phyloP scores from a whole-genome alignment of 2,329 filamentous ascomycete genomes.

The Chrysoporthe cubensis region DNA sequence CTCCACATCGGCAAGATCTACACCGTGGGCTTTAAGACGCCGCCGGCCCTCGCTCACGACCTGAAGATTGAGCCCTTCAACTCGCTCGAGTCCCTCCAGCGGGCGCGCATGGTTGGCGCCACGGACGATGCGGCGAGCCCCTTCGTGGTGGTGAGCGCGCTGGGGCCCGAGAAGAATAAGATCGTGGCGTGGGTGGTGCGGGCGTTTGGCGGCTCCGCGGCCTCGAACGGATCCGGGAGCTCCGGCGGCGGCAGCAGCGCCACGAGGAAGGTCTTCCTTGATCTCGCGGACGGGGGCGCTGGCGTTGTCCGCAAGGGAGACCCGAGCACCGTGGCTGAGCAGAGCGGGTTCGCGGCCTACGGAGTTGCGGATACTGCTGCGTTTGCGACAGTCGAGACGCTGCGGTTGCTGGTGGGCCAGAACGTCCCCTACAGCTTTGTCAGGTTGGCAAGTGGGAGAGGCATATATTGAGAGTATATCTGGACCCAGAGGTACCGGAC shows the following conservation, averaged over 20 bases:
- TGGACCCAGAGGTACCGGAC: neutral
- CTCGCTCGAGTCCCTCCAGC: conserved; percentile 66
- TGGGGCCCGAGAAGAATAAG: conserved; percentile 77
- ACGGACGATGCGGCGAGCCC: conserved; percentile 59
- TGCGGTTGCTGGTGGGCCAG: conserved; percentile 78
- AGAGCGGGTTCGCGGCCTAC: conserved; percentile 79
- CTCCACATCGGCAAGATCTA: conserved; percentile 79
- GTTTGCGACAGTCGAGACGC: conserved; percentile 82
- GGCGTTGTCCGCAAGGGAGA: conserved; percentile 64
- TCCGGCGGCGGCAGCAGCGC: conserved; percentile 38
- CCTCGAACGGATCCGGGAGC: conserved; percentile 29
- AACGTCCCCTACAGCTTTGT: conserved; percentile 91
- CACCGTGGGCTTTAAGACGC: conserved; percentile 78
- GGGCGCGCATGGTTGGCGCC: conserved; percentile 51
- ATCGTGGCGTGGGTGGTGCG: conserved; percentile 78
- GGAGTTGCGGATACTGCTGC: conserved; percentile 79
- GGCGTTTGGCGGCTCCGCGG: conserved; percentile 64
- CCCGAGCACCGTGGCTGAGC: conserved; percentile 70
- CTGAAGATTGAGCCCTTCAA: conserved; percentile 80
- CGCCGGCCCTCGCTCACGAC: conserved; percentile 63
- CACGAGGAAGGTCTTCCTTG: conserved; percentile 74
- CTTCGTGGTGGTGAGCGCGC: conserved; percentile 79
- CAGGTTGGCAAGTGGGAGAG: conserved; percentile 65
- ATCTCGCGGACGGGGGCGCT: conserved; percentile 70
- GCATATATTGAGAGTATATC: conserved; percentile 46